A percentile compares a stretch with the other conserved stretches of the same genome.
Evolutionary conservation across 2,329 filamentous ascomycete species (phyloP).

Genomic region (Colletotrichum eremochloae): DNA sequence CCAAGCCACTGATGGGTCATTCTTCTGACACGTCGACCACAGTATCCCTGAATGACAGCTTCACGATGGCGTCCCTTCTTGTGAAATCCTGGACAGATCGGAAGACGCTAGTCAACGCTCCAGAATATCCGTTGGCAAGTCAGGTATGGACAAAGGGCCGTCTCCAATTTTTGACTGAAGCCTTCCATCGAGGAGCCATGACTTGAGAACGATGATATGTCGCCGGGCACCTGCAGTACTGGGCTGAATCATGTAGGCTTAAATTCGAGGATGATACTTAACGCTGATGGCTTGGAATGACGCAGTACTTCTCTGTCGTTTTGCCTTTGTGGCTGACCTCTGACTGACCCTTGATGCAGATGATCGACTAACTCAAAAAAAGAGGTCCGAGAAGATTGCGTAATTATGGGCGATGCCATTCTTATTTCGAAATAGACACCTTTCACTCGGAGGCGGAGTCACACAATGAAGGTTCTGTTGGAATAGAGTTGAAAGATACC

Average conservation of each 20-base stretch:
- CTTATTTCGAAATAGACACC: neutral
- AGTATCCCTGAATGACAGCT: conserved; percentile 36
- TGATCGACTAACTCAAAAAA: conserved; percentile 32
- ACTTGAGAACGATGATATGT: neutral
- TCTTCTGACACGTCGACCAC: conserved; percentile 39
- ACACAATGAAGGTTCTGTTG: neutral
- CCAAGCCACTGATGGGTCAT: conserved; percentile 29
- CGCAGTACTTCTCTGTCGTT: conserved; percentile 12
- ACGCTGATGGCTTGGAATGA: conserved; percentile 24
- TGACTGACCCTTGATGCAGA: conserved; percentile 24
- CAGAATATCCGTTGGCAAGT: conserved; percentile 17
- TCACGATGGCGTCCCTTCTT: conserved; percentile 21
- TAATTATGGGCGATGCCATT: neutral
- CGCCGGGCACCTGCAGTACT: neutral
- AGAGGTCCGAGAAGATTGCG: conserved; percentile 19
- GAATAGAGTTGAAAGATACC: neutral
- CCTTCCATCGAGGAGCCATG: neutral
- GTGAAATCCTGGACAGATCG: conserved; percentile 34
- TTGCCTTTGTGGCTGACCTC: conserved; percentile 11
- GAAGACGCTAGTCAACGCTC: conserved; percentile 1
- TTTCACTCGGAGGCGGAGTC: neutral
- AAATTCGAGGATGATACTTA: conserved; percentile 6
- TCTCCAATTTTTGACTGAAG: conserved; percentile 7
- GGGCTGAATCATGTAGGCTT: conserved; percentile 23
- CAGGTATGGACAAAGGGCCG: conserved; percentile 11